These are phyloP conservation scores for Saturnispora zaruensis DNA, from an alignment of 805 yeast genomes.

Conservation along the genomic window DNA sequence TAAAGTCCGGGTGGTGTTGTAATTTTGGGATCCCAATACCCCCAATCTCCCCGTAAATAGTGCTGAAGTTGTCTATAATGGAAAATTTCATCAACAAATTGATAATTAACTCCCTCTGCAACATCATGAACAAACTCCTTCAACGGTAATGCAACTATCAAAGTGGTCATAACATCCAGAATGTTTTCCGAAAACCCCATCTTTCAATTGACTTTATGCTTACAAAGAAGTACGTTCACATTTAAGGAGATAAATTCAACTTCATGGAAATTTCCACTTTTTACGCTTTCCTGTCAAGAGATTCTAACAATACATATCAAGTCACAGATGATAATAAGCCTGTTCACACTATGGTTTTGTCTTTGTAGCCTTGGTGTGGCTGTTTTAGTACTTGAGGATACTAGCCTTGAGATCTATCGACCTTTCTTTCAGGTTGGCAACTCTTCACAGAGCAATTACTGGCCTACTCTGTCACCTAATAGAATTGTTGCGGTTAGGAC, in stretches of 20 bases:
- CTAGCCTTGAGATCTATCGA: neutral
- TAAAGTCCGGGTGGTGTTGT: constrained; percentile 97
- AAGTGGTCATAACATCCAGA: constrained; percentile 13
- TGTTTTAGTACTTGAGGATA: neutral
- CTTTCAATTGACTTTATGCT: neutral
- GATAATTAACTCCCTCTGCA: constrained; percentile 20
- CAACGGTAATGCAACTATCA: constrained; percentile 15
- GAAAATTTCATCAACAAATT: constrained; percentile 69
- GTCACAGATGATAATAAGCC: neutral
- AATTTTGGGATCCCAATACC: constrained; percentile 78
- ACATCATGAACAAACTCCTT: constrained; percentile 17
- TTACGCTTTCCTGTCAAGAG: neutral
- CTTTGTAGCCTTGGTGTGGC: neutral
- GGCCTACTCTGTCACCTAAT: constrained; percentile 27
- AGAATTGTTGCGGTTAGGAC: constrained; percentile 33
- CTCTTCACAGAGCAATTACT: constrained; percentile 12
- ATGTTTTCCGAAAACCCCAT: constrained; percentile 9
- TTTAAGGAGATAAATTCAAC: neutral
- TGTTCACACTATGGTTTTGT: neutral
- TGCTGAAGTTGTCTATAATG: constrained; percentile 73
- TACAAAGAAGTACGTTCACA: neutral
- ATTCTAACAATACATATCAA: neutral
- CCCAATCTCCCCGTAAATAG: constrained; percentile 54
- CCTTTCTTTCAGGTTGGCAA: neutral
- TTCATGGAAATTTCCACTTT: neutral